Conservation (phyloP, 768 basidiomycete genomes). For the Lactarius akahatsu region DNA sequence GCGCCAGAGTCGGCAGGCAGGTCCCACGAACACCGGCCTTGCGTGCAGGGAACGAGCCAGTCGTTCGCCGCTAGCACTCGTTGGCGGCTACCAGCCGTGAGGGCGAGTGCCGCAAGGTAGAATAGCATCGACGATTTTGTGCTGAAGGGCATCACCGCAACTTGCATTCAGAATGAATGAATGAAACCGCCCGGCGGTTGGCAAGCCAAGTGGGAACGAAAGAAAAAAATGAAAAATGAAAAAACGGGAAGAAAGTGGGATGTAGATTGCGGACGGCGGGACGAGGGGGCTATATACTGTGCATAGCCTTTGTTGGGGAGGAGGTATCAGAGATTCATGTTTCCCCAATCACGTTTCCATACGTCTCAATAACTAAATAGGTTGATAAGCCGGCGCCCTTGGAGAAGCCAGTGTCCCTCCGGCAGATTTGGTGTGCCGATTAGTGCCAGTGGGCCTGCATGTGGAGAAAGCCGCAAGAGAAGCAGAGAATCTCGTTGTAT, state of each 20-base stretch:
- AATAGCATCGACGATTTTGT: not conserved
- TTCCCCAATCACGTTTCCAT: not conserved
- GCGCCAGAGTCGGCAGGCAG: constrained; percentile 1
- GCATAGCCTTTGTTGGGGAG: not conserved
- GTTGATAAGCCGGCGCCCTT: not conserved
- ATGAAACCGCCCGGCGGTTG: not conserved
- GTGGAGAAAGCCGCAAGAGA: not conserved
- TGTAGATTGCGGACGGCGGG: not conserved
- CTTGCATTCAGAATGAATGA: not conserved
- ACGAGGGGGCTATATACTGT: not conserved
- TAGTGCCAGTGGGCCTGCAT: not conserved
- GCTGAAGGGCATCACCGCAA: not conserved
- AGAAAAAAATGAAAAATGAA: not conserved
- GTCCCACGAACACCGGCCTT: constrained; percentile 20
- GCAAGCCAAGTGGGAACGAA: not conserved
- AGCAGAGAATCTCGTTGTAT: not conserved
- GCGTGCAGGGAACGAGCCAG: constrained; percentile 19
- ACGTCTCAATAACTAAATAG: not conserved
- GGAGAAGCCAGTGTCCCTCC: not conserved
- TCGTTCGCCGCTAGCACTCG: constrained; percentile 17
- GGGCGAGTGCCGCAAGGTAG: constrained; percentile 3
- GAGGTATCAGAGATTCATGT: not conserved
- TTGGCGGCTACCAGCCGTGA: not conserved
- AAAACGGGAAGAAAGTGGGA: not conserved
- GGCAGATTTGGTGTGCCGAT: not conserved